Base-by-base conservation (phyloP, 176 grass and related monocot genomes). In the Oryza meridionalis region DNA sequence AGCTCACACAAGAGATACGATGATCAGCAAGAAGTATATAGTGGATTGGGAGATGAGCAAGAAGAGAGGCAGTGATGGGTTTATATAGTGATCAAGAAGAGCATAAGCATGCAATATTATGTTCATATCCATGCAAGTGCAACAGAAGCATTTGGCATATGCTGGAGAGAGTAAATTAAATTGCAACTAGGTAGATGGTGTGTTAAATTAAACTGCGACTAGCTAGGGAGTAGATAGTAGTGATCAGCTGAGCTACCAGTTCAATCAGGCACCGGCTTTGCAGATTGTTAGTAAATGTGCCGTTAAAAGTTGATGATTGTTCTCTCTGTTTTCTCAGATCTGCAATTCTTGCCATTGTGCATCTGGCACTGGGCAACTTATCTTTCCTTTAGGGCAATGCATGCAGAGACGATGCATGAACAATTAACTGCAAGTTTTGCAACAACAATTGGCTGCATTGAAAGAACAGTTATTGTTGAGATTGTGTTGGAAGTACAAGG, bases 211-310 rank as follows among this genome's bases (percentile, higher is more conserved):
- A 75, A 62, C 43, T 38, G 81, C 27, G 38, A 0, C 50, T 53
- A 53, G 45, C 50, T 17, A 53, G 50, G 51, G 8, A 58, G 51
- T 21, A 21, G 51, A 10, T 14, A 25, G 35, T 31, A n/a, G 51
- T 84, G 69, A 73, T 49, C 46, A 51, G 3, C 37, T 45, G 59
- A 44, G 44, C 77, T 79, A 67, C 62, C 70, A 75, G 35, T 2
- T 31, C 29, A 81, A 42, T 86, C 84, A 59, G 77, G 84, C 84
- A 80, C 84, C 84, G 84, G 77, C 70, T 86, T 86, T 81, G 70
- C 62, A 59, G 77, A 75, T 27, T 24, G 13, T 44, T 44, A 81
- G 70, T 86, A 75, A 81, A 86, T 37, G 5, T 86, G 77, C 77
- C 70, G 61, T 67, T 31, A 33, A 35, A 73, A 75, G 32, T 80